Conservation (phyloP, 129 eudicot species). For the sunflower (Helianthus annuus) region DNA sequence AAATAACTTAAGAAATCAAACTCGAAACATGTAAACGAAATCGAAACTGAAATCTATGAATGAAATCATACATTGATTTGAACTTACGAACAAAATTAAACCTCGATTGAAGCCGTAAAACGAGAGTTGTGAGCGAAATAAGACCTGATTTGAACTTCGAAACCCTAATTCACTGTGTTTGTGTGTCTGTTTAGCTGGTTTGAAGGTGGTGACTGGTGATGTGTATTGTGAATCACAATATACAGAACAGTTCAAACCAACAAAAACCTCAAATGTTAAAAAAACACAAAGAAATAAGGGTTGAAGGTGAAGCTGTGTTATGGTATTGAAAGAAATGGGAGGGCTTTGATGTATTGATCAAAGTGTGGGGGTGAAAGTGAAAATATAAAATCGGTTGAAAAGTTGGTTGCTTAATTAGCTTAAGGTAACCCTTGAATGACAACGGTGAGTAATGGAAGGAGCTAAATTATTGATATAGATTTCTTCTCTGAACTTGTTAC, state of each 20-base stretch:
- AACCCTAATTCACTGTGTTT: not conserved
- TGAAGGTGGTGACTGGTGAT: conserved; percentile 10
- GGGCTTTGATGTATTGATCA: not conserved
- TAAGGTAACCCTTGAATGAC: too few species aligned
- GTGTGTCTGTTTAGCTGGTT: not conserved
- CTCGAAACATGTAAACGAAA: not conserved
- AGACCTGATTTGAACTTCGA: not conserved
- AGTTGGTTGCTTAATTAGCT: too few species aligned
- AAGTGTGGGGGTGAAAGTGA: not conserved
- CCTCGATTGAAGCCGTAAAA: conserved; percentile 3
- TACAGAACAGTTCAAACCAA: not conserved
- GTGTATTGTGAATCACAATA: not conserved
- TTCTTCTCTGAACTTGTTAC: too few species aligned
- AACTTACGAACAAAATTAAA: not conserved
- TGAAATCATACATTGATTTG: not conserved
- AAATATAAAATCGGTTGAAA: too few species aligned
- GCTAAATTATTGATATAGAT: too few species aligned
- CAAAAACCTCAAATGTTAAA: not conserved
- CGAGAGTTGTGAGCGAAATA: not conserved
- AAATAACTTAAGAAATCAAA: not conserved
- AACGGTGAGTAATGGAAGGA: too few species aligned
- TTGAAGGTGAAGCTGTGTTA: not conserved
- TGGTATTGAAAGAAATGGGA: too few species aligned
- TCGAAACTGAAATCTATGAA: not conserved
- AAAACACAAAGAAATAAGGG: not conserved